Base-by-base conservation (phyloP, 2,329 filamentous ascomycete genomes). In the Pseudopithomyces chartarum region DNA sequence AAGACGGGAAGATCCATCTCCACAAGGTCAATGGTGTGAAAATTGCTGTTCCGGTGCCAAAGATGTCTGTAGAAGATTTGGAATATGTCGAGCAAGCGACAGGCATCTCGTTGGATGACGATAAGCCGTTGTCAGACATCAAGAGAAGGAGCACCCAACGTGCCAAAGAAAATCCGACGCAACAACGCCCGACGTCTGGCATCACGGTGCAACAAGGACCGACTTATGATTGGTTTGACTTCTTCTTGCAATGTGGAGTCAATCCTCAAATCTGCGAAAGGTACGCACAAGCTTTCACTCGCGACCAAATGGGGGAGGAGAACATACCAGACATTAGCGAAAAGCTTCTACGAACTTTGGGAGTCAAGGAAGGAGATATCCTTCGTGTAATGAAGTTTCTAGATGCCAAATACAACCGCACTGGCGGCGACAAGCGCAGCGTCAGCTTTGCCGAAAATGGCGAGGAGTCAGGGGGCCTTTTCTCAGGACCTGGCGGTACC, bases 1-100 rank as follows among this genome's bases (percentile, higher is more conserved):
- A 92, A 74, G 95, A 98, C 73, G 92, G 93, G 61, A 98, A 98
- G 77, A 96, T 99, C 63, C 96, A 99, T 76, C 82, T 99, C 20
- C 95, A 99, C 81, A 99, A 99, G 80, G 85, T 92, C 78, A 99
- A 99, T 73, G 95, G 95, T 36, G 92, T 99, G 68, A 98, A 98
- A 78, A 99, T 99, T 76, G 95, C 95, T 8, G 95, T 99, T 3
- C 95, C 95, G 2, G 87, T 98, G 26, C 82, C 87, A 38, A 99
- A 99, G 75, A 99, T 99, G 95, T 96, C 94, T 0, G 84, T 92
- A 40, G 90, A 94, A 70, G 95, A 99, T 77, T 82, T 99, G 38
- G 94, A 97, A 77, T 98, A 96, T 68, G 94, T 99, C 54, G 95
- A 99, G 77, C 86, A 85, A 58, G 82, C 86, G 15, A 95, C 93